These are phyloP conservation scores for Lycium barbarum DNA, from an alignment of 257 asterid genomes.

Conservation along the genomic window DNA sequence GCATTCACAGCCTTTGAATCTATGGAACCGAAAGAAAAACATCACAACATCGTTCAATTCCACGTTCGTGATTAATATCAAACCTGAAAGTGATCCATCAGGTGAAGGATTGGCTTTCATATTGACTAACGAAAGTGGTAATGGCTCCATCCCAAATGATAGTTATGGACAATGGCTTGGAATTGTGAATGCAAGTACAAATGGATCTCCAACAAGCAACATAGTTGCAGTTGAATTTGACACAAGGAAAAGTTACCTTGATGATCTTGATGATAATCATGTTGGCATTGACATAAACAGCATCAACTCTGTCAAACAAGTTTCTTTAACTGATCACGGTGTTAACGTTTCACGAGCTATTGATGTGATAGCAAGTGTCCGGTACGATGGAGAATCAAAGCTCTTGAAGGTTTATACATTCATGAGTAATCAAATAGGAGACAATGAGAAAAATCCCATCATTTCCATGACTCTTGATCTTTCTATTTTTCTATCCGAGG, in stretches of 20 bases:
- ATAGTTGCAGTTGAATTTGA: constrained; percentile 34
- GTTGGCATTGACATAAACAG: constrained; percentile 38
- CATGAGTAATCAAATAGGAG: constrained; percentile 11
- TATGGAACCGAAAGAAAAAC: constrained; percentile 32
- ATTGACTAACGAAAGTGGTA: constrained; percentile 29
- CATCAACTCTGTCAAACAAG: constrained; percentile 21
- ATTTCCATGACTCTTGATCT: constrained; percentile 30
- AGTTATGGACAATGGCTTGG: constrained; percentile 36
- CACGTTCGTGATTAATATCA: constrained; percentile 28
- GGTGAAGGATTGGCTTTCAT: constrained; percentile 39
- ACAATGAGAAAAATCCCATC: constrained; percentile 16
- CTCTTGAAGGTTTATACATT: constrained; percentile 17
- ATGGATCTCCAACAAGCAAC: constrained; percentile 22
- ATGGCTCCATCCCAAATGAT: background rate
- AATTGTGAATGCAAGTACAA: constrained; percentile 29
- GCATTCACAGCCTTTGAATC: constrained; percentile 27
- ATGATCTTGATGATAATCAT: constrained; percentile 37
- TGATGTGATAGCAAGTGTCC: constrained; percentile 28
- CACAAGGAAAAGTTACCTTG: constrained; percentile 31
- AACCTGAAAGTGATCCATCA: constrained; percentile 19
- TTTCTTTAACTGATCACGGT: background rate
- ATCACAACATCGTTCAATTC: constrained; percentile 31
- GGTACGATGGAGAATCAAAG: constrained; percentile 28
- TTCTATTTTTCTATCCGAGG: constrained; percentile 3
- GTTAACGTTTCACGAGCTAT: constrained; percentile 29